Evolutionary conservation across 1,284 basidiomycete genomes (phyloP), one percentile per base, ranked within the genome.

Genomic region (Cutaneotrichosporon cavernicola): DNA sequence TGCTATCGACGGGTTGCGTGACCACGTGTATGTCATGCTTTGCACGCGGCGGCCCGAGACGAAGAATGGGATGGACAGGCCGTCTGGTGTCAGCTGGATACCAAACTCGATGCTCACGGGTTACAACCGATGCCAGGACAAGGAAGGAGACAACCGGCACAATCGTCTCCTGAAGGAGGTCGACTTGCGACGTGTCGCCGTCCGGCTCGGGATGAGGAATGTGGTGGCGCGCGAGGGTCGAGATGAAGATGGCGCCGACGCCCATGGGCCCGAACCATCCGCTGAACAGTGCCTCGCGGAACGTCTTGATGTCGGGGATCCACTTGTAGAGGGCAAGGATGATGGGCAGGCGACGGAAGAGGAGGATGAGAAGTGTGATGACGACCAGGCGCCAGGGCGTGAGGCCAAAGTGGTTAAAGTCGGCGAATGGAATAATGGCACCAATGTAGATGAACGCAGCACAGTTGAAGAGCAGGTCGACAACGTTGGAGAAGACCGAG

Each of bases 251-350:
- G 21, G 92, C 94, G 58, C 78, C 90, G 63, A 93, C 88, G 36
- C 91, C 91, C 76, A 95, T 92, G 8, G 92, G 92, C 9, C 78
- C 92, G 76, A 97, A 96, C 81, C 96, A 93, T 0, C 94, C 95
- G 0, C 77, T 76, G 80, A 97, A 97, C 2, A 92, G 70, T 0
- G 93, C 92, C 71, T 85, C 84, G 55, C 90, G 84, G 70, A 93
- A 86, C 0, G 90, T 96, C 83, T 96, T 95, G 73, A 97, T 86
- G 74, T 97, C 93, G 0, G 94, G 94, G 64, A 97, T 94, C 85
- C 89, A 96, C 73, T 76, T 88, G 82, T 95, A 95, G 52, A 93
- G 77, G 0, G 86, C 87, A 26, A 96, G 82, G 76, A 97, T 89
- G 64, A 88, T 77, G 0, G 94, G 94, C n/a, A 97, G 80, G 14